Base-by-base conservation (phyloP, 2,329 filamentous ascomycete species). In the Diplodia sapinea region DNA sequence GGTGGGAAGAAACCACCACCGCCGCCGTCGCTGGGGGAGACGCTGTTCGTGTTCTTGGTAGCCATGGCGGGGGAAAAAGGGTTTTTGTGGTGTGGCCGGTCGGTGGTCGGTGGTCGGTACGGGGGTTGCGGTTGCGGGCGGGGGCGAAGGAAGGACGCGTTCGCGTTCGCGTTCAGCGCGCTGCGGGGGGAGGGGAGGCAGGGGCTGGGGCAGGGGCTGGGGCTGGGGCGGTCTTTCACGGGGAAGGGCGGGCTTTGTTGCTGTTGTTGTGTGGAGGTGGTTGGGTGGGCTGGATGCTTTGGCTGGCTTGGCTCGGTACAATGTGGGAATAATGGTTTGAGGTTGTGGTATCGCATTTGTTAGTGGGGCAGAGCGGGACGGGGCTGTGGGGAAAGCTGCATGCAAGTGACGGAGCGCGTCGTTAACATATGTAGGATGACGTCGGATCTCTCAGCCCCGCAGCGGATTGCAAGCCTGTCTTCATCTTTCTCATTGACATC, bases 1-100 rank as follows among this genome's bases (percentile, higher is more conserved):
- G 38, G 66, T 11, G n/a, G 66, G 57, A 68, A 68, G 40, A 68
- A 68, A 29, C 66, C 66, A 12, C 66, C 65, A 2, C 23, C 23
- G 31, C 31, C 6, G 31, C 31, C 31, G 31, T 2, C 31, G 31
- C 31, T 8, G 31, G 6, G 5, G 13, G 36, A 17, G 52, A 26
- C 47, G 65, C 50, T 52, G 36, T 23, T 40, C 38, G 29, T 12
- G 11, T 26, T 26, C 3, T 2, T 26, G 51, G 29, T 12, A 4
- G 66, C 13, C 57, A 68, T 68, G 57, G 20, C 54, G 52, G 26
- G 23, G 23, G 23, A 23, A 23, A 23, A n/a, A n/a, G n/a, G n/a
- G n/a, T n/a, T 23, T 23, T 23, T 23, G 23, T 23, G 23, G 23
- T 2, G 23, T 23, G 23, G 23, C 2, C 23, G n/a, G n/a, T n/a